A percentile compares a stretch with the other conserved stretches of the same genome.
Conservation (phyloP, 108 stramenopile genomes). For the Epipyxis sp. region DNA sequence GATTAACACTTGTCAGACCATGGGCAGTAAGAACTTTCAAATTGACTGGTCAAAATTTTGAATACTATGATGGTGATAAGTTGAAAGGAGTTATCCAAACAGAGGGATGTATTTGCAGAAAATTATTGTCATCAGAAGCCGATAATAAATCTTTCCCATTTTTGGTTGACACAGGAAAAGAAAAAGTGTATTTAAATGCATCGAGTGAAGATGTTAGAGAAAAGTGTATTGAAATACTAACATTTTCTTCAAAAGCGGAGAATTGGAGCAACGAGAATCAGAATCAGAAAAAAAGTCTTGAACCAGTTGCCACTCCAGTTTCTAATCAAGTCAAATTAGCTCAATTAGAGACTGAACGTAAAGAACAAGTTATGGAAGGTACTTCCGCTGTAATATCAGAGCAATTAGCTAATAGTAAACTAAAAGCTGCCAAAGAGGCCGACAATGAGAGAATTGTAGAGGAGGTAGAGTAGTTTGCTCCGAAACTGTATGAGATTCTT, state of each 20-base stretch:
- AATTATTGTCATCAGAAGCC: background rate
- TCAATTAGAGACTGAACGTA: background rate
- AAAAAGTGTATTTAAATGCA: background rate
- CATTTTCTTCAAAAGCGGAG: background rate
- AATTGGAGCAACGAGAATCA: background rate
- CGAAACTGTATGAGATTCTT: background rate
- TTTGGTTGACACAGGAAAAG: background rate
- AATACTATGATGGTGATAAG: background rate
- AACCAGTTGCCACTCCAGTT: too few species aligned
- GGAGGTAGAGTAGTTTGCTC: too few species aligned
- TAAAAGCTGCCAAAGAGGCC: background rate
- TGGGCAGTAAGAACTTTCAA: constrained; percentile 18
- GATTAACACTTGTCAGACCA: background rate
- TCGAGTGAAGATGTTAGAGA: background rate
- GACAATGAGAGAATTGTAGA: background rate
- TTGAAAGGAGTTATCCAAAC: background rate
- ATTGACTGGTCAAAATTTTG: background rate
- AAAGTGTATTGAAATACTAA: background rate
- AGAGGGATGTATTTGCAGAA: background rate
- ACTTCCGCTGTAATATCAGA: background rate
- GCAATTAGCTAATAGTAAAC: background rate
- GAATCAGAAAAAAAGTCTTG: background rate
- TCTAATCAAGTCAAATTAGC: too few species aligned
- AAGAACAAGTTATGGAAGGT: background rate
- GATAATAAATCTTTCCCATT: background rate